Conservation (phyloP, 2,329 filamentous ascomycete species). For the Leptographium flavum region DNA sequence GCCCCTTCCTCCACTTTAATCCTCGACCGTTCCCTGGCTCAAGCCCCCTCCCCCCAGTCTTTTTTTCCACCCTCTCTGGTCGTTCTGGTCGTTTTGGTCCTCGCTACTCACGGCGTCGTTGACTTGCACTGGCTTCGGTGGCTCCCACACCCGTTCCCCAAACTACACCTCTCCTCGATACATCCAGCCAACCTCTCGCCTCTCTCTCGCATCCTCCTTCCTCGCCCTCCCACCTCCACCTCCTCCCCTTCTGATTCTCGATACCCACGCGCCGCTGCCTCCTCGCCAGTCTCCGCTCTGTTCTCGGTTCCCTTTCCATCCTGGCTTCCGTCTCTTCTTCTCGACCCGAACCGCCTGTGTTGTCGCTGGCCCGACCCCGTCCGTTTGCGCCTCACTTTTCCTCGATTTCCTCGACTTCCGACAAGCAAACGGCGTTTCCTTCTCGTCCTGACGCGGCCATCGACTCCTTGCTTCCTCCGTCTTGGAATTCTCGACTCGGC, state of each 20-base stretch:
- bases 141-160: neutral
- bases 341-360: neutral
- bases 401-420: too few species aligned
- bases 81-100: too few species aligned
- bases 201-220: neutral
- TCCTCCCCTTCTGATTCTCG: neutral
- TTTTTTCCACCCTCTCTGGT: slow-evolving; percentile 1
- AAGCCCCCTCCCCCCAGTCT: neutral
- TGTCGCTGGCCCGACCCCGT: slow-evolving; percentile 5
- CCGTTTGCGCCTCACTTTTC: slow-evolving; percentile 1
- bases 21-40: slow-evolving; percentile 1
- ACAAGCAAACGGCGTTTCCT: too few species aligned
- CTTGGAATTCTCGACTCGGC: too few species aligned
- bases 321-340: neutral
- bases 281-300: neutral
- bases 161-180: neutral
- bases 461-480: neutral
- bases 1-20: neutral
- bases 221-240: neutral
- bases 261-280: neutral
- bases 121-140: neutral
- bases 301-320: neutral
- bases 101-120: too few species aligned
- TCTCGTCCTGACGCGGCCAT: neutral
- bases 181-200: neutral